Evolutionary conservation across 495 filamentous ascomycete species (phyloP), one percentile per base, ranked within the genome.

Genomic region (Penicillium cinerascens): DNA sequence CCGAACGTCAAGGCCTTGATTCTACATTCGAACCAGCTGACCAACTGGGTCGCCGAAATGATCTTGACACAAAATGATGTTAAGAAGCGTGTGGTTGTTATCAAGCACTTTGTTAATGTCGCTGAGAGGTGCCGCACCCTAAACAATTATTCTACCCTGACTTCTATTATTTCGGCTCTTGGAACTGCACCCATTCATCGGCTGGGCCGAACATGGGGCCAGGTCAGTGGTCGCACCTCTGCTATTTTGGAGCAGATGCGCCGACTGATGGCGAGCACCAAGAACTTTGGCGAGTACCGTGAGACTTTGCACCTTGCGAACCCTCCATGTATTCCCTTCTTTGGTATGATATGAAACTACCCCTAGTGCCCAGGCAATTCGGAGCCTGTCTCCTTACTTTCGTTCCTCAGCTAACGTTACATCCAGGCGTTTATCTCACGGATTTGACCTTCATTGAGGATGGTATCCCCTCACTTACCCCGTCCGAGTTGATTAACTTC

Each of bases 31-130:
- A 98, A 98, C 58, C 92, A 96, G 68, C 82, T 97, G 69, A 97
- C 93, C 17, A 98, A 97, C 68, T 97, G 95, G 95, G 93, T 98
- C 47, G 93, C 93, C n/a, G 92, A 98, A 68, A 97, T 97, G 93
- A 97, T 98, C 59, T 76, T 98, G 60, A 90, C 84, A 3, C 95
- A 98, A 67, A 77, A 81, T 27, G 93, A 97, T 66, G 89, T 96
- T 44, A 93, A 92, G 75, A 95, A 95, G 69, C 82, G 93, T 53
- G 93, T 97, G 23, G 86, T 95, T 17, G 95, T 98, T 36, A 97
- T 98, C 70, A 97, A 97, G 66, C 95, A 97, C 70, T 98, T 97
- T 71, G 90, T 98, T 29, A 84, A 86, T 41, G 89, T 98, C 27
- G 93, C 93, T 55, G 95, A 98, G 88, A 97, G 93, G 90, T 97